These are phyloP conservation scores for Blepharisma japonicum DNA, from an alignment of 73 alveolate genomes.

Conservation along the genomic window DNA sequence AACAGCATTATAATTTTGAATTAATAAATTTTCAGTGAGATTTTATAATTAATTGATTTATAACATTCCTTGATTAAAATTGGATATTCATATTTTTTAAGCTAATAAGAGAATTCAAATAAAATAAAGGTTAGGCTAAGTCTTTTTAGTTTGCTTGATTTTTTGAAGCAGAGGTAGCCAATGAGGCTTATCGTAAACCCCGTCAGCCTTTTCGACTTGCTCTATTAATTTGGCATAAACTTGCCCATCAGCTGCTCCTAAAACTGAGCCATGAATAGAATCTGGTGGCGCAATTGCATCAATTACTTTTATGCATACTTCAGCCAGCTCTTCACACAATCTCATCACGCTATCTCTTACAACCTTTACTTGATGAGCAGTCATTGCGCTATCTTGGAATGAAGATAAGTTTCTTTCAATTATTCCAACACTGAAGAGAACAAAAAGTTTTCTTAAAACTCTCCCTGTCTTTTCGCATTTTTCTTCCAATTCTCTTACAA, in stretches of 20 bases:
- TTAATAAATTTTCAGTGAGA: too few species aligned
- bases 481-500: not conserved
- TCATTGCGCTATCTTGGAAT: not conserved
- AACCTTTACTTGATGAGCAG: not conserved
- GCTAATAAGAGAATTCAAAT: too few species aligned
- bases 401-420: not conserved
- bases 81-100: too few species aligned
- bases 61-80: too few species aligned
- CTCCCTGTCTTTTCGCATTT: not conserved
- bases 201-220: not conserved
- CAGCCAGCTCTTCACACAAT: slow-evolving; percentile 5
- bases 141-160: not conserved
- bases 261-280: slow-evolving; percentile 37
- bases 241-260: slow-evolving; percentile 57
- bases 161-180: not conserved
- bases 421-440: not conserved
- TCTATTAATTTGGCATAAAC: slow-evolving; percentile 31
- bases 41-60: too few species aligned
- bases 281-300: slow-evolving; percentile 60
- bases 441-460: not conserved
- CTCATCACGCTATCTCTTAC: not conserved
- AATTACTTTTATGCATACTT: slow-evolving; percentile 12
- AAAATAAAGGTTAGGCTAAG: too few species aligned
- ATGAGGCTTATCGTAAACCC: not conserved
- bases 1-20: too few species aligned